Base-by-base conservation (phyloP, 805 yeast genomes). In the Myxozyma udenii region DNA sequence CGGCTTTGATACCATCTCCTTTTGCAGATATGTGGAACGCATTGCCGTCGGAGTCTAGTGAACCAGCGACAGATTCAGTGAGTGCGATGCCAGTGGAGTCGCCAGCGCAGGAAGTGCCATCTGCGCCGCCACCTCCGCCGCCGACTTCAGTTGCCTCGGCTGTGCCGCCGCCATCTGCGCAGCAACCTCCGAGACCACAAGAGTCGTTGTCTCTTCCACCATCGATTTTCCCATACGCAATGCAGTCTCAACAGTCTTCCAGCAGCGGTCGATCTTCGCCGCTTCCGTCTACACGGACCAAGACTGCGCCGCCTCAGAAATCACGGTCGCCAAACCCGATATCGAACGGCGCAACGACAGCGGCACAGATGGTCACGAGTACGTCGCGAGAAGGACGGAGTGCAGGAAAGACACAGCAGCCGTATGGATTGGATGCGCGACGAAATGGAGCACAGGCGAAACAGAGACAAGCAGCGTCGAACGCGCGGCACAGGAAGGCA, bases 141-240 rank as follows among this genome's bases (percentile, higher is more conserved):
- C 12, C 40, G 24, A 22, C 44, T 4, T n/a, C n/a, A n/a, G n/a
- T n/a, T 9, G 21, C n/a, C 9, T 25, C n/a, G n/a, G n/a, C n/a
- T n/a, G n/a, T n/a, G 30, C 6, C 36, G 12, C 24, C 51, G 7
- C 33, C 23, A 18, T 14, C 46, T 18, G 26, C 41, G 2, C 33
- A 23, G 18, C 6, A n/a, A n/a, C n/a, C n/a, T n/a, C n/a, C 33
- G 4, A 16, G 28, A 30, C 35, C 44, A n/a, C 9, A 45, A 12
- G 46, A 42, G 39, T 47, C 50, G 23, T 28, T 39, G 4, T 40
- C 57, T 11, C 46, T 55, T 4, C 60, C 60, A 11, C 60, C 58
- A 7, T 55, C 60, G 14, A 55, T 57, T 11, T 55, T 55, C 26
- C 60, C 60, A 11, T 55, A n/a, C n/a, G n/a, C n/a, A n/a, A n/a